phyloP scores from a whole-genome alignment of 441 rosid species.

The Daphne laureola region DNA sequence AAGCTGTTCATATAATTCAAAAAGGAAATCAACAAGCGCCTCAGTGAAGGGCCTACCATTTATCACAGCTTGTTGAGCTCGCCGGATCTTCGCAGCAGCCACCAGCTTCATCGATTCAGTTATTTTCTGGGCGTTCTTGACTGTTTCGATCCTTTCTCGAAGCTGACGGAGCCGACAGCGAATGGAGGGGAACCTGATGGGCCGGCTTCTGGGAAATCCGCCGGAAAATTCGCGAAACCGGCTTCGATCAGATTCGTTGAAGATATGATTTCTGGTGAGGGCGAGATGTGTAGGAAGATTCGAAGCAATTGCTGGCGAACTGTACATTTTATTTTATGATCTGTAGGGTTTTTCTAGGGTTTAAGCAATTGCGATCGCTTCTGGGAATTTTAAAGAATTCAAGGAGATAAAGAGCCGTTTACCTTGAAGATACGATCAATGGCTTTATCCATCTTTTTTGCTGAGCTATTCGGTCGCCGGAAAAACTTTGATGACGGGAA shows the following conservation, averaged over 20 bases:
- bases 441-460: too few relatives aligned
- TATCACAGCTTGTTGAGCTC: constrained; percentile 78
- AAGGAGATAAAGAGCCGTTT: neutral
- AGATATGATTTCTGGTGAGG: constrained; percentile 3
- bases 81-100: constrained; percentile 61
- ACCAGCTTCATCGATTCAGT: constrained; percentile 75
- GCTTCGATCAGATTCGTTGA: constrained; percentile 17
- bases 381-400: too few relatives aligned
- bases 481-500: too few relatives aligned
- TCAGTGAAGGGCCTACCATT: constrained; percentile 58
- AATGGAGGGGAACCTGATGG: constrained; percentile 12
- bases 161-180: constrained; percentile 51
- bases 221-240: constrained; percentile 15
- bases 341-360: constrained; percentile 4
- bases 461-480: too few relatives aligned
- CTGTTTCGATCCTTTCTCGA: constrained; percentile 39
- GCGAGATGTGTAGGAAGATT: constrained; percentile 21
- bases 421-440: too few relatives aligned
- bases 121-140: constrained; percentile 56
- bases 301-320: constrained; percentile 22
- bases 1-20: constrained; percentile 35
- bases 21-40: constrained; percentile 41
- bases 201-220: constrained; percentile 11
- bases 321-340: constrained; percentile 29
- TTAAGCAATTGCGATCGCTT: too few relatives aligned